Evolutionary conservation across 2,329 filamentous ascomycete genomes (phyloP).

Genomic region (Phoma sp.): DNA sequence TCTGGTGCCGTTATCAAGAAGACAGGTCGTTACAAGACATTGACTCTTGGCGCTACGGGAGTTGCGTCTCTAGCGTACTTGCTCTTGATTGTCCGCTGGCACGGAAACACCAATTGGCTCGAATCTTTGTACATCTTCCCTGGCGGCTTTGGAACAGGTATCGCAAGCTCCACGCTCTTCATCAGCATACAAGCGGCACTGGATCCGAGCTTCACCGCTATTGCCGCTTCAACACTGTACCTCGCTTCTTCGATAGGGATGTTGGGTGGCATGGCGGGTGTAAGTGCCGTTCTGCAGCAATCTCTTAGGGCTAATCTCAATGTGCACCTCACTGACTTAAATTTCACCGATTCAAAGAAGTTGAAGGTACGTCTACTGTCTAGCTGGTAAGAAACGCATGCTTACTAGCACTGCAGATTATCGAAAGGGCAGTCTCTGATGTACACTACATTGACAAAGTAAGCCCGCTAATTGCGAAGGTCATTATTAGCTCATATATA

Average conservation of each 20-base stretch:
- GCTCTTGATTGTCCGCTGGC: conserved; percentile 38
- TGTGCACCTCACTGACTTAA: conserved; percentile 18
- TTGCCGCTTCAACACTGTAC: conserved; percentile 34
- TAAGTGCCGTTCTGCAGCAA: conserved; percentile 33
- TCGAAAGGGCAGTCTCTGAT: conserved; percentile 29
- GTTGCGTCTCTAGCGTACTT: conserved; percentile 30
- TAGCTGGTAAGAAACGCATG: too few relatives aligned
- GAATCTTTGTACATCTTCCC: conserved; percentile 39
- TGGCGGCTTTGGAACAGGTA: conserved; percentile 37
- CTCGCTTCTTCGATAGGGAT: conserved; percentile 25
- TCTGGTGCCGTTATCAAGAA: conserved; percentile 32
- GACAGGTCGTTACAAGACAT: conserved; percentile 36
- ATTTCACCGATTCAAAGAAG: conserved; percentile 11
- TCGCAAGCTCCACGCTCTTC: conserved; percentile 36
- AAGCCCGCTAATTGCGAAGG: conserved; percentile 16
- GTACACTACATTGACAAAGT: conserved; percentile 30
- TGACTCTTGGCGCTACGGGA: conserved; percentile 27
- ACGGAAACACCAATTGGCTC: conserved; percentile 35
- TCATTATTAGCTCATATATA: conserved; percentile 28
- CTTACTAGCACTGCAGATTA: conserved; percentile 15
- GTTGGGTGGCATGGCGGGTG: conserved; percentile 33
- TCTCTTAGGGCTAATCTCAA: conserved; percentile 26
- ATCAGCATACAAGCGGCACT: conserved; percentile 36
- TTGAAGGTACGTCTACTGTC: conserved; percentile 11
- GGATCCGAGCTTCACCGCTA: conserved; percentile 25